Base-by-base conservation (phyloP, 139 green algal genomes). In the Tetraselmis striata region DNA sequence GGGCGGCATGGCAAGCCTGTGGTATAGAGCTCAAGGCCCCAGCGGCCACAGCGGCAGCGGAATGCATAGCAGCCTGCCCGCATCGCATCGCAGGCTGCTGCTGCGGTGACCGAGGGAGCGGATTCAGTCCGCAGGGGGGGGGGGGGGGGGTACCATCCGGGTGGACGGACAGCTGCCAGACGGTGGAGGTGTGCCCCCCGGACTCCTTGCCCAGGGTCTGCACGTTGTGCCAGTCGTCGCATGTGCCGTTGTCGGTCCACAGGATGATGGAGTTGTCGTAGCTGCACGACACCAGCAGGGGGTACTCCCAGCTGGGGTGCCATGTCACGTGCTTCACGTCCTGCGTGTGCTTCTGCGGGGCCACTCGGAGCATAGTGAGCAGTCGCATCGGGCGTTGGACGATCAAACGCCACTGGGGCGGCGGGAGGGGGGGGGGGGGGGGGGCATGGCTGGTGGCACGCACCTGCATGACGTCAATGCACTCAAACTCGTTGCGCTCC, bases 181-280 rank as follows among this genome's bases (percentile, higher is more conserved):
- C 95, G 74, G 95, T 98, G 0, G 92, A 97, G 1, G 28, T 85
- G 84, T 98, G 95, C 1, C 94, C 95, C 28, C 76, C 30, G 23
- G 1, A 0, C 82, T 22, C 79, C 92, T 93, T 93, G 82, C 83
- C 85, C 45, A 98, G 83, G 22, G 92, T 97, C 82, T 98, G 92
- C 1, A 77, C 88, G 81, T 94, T 98, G 0, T 85, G 78, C 95
- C 95, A 98, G 77, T 98, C 95, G n/a, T 87, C 84, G 18, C 77
- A 83, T 30, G 96, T 94, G 1, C 88, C 91, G 29, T 93, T 88
- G 30, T 92, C 90, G 2, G 85, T 83, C 95, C 95, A 97, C 78
- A 98, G 83, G 85, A 94, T 95, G 80, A 99, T 95, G 77, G 82
- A 93, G 89, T 99, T 90, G 84, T 99, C 96, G 77, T 99, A 99